Evolutionary conservation across 2,329 filamentous ascomycete species (phyloP).

Genomic region (Talaromyces sp.): DNA sequence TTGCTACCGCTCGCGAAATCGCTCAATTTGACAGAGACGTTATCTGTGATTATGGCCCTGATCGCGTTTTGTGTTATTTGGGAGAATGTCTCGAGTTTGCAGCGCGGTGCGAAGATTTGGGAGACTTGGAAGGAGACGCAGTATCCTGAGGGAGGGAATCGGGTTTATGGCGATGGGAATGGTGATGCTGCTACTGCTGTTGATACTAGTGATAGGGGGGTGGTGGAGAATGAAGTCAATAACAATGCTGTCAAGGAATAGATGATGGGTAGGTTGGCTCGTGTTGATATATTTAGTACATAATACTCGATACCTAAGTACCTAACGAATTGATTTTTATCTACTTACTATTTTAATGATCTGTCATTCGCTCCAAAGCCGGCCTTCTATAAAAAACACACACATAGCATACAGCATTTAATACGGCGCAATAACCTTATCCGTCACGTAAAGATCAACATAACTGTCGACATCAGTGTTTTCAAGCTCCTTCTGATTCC

Average conservation of each 20-base stretch:
- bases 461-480: conserved; percentile 84
- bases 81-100: conserved; percentile 38
- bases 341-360: no score
- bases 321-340: not conserved
- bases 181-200: not conserved
- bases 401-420: not conserved
- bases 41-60: conserved; percentile 42
- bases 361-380: not conserved
- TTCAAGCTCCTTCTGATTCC: conserved; percentile 70
- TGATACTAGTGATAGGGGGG: not conserved
- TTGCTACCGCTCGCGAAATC: conserved; percentile 31
- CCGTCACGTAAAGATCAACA: conserved; percentile 74
- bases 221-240: not conserved
- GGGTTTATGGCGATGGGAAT: not conserved
- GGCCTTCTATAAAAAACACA: not conserved
- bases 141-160: conserved; percentile 22
- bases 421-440: conserved; percentile 33
- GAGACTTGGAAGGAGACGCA: conserved; percentile 27
- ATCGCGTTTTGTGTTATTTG: conserved; percentile 42
- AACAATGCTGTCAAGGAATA: not conserved
- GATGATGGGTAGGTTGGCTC: no score
- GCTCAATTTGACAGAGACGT: conserved; percentile 33
- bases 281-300: not conserved
- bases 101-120: conserved; percentile 23
- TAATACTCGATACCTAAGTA: not conserved